Base-by-base conservation (phyloP, 371 early-diverging fungal genomes). In the Circinella minor region DNA sequence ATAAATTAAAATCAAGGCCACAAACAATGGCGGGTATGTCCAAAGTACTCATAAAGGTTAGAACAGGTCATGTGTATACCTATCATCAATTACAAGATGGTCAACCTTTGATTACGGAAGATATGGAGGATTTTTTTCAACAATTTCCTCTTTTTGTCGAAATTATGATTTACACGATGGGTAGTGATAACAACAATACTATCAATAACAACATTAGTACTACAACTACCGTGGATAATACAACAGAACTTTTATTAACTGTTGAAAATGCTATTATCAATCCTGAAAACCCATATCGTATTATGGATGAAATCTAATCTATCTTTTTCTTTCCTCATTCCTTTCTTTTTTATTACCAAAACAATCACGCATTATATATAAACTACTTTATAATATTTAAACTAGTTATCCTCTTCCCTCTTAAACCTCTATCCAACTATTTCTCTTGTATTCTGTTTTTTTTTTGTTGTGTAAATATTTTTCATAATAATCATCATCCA, bases 141-240 rank as follows among this genome's bases (percentile, higher is more conserved):
- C 74, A 76, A 36, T 79, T 76, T 59, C 79, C 79, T 18, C 67
- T 79, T 11, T 79, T 79, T 61, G 72, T 79, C 18, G 79, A 79
- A 61, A 62, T 74, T n/a, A 62, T 63, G 62, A 74, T 79, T 36
- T 66, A 66, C 38, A 66, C 46, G 39, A 66, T 66, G 67, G 67
- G 57, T 38, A n/a, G 54, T 37, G 51, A 54, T 37, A 36, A 27
- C 20, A 63, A n/a, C n/a, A 51, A 36, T 34, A 27, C 46, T 20
- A 47, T 34, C 11, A 13, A 11, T 9, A 15, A 64, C 62, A 18
- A 51, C 15, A n/a, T 17, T 17, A 14, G 4, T 20, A 11, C 63
- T 4, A 20, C 63, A 13, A 34, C 63, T n/a, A 7, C 62, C 6
- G 1, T 27, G 6, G 34, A 20, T 60, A 7, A 60, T 5, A 7